Conservation (phyloP, 805 yeast species). For the Candida chilensis region DNA sequence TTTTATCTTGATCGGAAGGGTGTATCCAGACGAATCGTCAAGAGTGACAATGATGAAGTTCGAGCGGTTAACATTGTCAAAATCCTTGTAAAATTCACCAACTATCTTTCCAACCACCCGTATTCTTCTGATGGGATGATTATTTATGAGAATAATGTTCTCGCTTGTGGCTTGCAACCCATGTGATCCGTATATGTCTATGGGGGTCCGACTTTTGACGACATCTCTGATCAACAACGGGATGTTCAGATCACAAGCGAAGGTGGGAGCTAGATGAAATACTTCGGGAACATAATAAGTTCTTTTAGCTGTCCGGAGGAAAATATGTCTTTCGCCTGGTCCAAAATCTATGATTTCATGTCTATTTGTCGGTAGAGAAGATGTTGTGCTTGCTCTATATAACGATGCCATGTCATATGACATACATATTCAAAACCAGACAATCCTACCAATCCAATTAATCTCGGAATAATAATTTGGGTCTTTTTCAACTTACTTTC, state of each 20-base stretch:
- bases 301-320: not conserved
- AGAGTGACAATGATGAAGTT: conserved; percentile 10
- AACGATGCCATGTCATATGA: no score
- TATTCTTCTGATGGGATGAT: conserved; percentile 31
- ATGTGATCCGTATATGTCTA: conserved; percentile 13
- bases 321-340: conserved; percentile 1
- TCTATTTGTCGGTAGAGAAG: no score
- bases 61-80: conserved; percentile 5
- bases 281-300: conserved; percentile 20
- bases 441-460: no score
- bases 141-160: conserved; percentile 19
- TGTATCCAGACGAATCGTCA: conserved; percentile 11
- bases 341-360: conserved; percentile 1
- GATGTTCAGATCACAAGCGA: conserved; percentile 7
- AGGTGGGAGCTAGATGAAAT: conserved; percentile 20
- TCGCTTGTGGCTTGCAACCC: conserved; percentile 8
- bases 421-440: no score
- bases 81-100: conserved; percentile 13
- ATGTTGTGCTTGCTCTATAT: no score
- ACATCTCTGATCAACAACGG: conserved; percentile 23
- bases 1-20: conserved; percentile 10
- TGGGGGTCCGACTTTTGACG: conserved; percentile 6
- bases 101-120: conserved; percentile 23
- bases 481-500: no score
- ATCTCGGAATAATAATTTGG: no score